These are phyloP conservation scores for Agrostemma githago DNA, from an alignment of 148 eudicot genomes.

Conservation along the genomic window DNA sequence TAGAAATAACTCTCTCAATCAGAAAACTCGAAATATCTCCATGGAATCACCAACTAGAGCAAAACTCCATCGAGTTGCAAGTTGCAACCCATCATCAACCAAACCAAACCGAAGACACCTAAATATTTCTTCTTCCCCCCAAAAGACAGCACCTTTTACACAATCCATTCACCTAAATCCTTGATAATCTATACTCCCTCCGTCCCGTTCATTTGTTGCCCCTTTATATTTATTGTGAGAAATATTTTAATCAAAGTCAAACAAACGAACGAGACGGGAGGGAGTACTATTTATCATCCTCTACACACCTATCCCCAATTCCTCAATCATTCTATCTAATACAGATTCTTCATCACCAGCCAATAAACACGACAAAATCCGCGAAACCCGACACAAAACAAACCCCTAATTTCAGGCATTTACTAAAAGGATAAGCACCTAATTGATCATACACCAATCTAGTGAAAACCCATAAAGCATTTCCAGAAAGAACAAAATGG, in stretches of 20 bases:
- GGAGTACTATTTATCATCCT: neutral
- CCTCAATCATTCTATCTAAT: neutral
- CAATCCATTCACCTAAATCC: neutral
- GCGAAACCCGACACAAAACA: neutral
- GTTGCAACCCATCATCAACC: neutral
- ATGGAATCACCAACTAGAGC: neutral
- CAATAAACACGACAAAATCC: neutral
- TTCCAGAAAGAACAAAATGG: neutral
- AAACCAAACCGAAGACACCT: neutral
- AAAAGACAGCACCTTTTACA: neutral
- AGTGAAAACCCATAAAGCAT: slow-evolving; percentile 2
- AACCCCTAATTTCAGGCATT: neutral
- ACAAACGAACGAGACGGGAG: no score
- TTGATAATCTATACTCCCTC: no score
- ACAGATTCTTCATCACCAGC: neutral
- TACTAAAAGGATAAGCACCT: neutral
- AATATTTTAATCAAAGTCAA: no score
- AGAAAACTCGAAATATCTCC: neutral
- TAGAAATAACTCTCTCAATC: neutral
- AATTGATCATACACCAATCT: neutral
- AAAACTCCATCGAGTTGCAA: neutral
- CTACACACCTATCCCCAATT: neutral
- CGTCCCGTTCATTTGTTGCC: no score
- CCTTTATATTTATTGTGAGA: no score
- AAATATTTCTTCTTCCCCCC: neutral